Percentiles rank a stretch among this genome's conserved stretches.
These are phyloP conservation scores for Ophiostoma sp. DNA, from an alignment of 2,329 filamentous ascomycete species.

Conservation along the genomic window DNA sequence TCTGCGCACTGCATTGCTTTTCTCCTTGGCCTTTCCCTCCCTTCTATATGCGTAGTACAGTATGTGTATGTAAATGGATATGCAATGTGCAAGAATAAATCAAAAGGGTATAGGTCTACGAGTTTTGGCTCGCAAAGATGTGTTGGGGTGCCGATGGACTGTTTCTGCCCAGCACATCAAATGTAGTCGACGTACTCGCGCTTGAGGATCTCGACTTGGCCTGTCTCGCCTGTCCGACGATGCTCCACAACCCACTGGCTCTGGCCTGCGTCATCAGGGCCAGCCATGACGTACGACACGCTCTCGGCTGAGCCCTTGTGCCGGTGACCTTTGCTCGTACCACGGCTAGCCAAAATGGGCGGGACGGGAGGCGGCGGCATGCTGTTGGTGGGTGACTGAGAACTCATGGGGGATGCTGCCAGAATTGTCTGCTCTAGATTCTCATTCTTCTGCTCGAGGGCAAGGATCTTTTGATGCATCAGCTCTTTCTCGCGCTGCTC, in stretches of 20 bases:
- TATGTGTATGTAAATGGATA: not conserved
- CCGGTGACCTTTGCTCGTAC: conserved; percentile 40
- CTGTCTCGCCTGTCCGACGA: conserved; percentile 58
- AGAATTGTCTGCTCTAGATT: not conserved
- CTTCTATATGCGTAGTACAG: not conserved
- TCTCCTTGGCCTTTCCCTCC: not conserved
- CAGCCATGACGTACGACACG: conserved; percentile 30
- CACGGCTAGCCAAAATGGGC: conserved; percentile 28
- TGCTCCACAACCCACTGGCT: conserved; percentile 66
- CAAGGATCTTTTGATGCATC: conserved; percentile 2
- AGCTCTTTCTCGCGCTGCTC: conserved; percentile 16
- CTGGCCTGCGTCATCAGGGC: conserved; percentile 51
- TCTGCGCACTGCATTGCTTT: not conserved
- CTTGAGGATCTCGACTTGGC: conserved; percentile 59
- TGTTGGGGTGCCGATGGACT: not conserved
- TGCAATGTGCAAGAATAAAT: not conserved
- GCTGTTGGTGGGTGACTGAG: conserved; percentile 3
- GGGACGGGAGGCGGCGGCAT: conserved; percentile 16
- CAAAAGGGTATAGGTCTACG: not conserved
- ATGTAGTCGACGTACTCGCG: conserved; percentile 58
- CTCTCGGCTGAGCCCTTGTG: not conserved
- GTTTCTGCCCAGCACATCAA: conserved; percentile 25
- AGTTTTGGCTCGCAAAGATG: not conserved
- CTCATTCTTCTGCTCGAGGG: conserved; percentile 19
- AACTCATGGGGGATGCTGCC: not conserved